Conservation (phyloP, 1,284 basidiomycete genomes). For the Leccinum pachyderme region DNA sequence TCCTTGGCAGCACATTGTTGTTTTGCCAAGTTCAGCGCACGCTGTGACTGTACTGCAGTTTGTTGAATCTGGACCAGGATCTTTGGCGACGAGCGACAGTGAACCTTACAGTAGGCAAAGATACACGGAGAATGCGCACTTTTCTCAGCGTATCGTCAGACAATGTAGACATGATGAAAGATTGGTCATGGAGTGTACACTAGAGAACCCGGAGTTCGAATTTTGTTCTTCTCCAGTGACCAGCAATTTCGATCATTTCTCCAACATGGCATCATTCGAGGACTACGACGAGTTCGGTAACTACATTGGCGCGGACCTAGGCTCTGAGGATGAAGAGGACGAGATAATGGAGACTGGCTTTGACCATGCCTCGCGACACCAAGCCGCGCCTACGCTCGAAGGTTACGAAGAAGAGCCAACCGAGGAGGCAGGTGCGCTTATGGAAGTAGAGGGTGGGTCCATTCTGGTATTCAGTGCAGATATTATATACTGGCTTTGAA, state of each 20-base stretch:
- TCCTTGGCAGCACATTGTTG: slow-evolving; percentile 80
- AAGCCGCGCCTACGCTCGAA: slow-evolving; percentile 56
- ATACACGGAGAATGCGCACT: slow-evolving; percentile 40
- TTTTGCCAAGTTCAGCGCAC: slow-evolving; percentile 65
- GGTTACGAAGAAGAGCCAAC: slow-evolving; percentile 72
- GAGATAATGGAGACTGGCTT: slow-evolving; percentile 54
- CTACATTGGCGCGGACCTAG: slow-evolving; percentile 91
- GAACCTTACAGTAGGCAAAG: slow-evolving; percentile 4
- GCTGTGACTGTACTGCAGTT: slow-evolving; percentile 79
- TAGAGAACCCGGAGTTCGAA: slow-evolving; percentile 35
- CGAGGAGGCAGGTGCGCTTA: slow-evolving; percentile 62
- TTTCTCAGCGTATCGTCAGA: slow-evolving; percentile 86
- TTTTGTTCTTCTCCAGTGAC: slow-evolving; percentile 25
- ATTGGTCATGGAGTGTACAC: slow-evolving; percentile 11
- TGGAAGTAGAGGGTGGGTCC: slow-evolving; percentile 78
- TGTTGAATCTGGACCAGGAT: slow-evolving; percentile 89
- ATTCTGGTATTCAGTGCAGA: not conserved
- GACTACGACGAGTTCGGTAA: slow-evolving; percentile 94
- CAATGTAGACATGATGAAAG: slow-evolving; percentile 45
- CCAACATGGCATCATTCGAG: slow-evolving; percentile 73
- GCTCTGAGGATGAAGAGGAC: slow-evolving; percentile 79
- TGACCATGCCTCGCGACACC: slow-evolving; percentile 38
- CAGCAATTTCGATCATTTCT: slow-evolving; percentile 10
- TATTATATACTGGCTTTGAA: slow-evolving; percentile 5
- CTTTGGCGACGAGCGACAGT: slow-evolving; percentile 41